Base-by-base conservation (phyloP, 768 basidiomycete species). In the Roridomyces roridus region DNA sequence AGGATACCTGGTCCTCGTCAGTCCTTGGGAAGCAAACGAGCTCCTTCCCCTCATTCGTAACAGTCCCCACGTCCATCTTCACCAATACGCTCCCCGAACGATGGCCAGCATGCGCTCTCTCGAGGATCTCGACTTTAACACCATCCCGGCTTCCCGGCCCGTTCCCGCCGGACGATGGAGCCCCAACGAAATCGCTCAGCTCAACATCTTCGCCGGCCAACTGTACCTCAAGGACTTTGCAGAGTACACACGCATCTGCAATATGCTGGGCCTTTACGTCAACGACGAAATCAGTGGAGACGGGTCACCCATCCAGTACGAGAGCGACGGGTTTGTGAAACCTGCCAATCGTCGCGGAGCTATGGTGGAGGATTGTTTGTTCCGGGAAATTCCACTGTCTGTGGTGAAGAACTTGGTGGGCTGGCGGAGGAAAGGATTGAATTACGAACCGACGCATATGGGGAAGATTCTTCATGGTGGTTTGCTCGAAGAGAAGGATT, bases 191-290 rank as follows among this genome's bases (percentile, higher is more conserved):
- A 69, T 68, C 24, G 49, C 46, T 23, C 77, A 80, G 42, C 65
- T 82, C 31, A 79, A 76, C 35, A 55, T 81, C 26, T 80, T 75
- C 60, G 76, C 79, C 14, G 80, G 79, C 3, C 78, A 82, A 50
- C 68, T 82, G 4, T 82, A 76, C 51, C 50, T 80, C 34, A 65
- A 63, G 10, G 63, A 74, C 21, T 63, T 70, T 23, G 54, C 51
- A 10, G 62, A 72, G 2, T 82, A 80, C 47, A 57, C 55, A 25
- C 60, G 53, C 1, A 28, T 77, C 15, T 80, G 80, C 53, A 57
- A 65, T 20, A 66, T 75, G 50, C 64, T 82, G 28, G 73, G 79
- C 4, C 21, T 80, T 11, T 61, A 70, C 28, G 46, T 64, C 7
- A 53, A 48, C 14, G 28, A 55, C n/a, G 37, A 20, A 37, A 57